Evolutionary conservation across 2,329 filamentous ascomycete genomes (phyloP).

Genomic region (Fusarium devonianum): DNA sequence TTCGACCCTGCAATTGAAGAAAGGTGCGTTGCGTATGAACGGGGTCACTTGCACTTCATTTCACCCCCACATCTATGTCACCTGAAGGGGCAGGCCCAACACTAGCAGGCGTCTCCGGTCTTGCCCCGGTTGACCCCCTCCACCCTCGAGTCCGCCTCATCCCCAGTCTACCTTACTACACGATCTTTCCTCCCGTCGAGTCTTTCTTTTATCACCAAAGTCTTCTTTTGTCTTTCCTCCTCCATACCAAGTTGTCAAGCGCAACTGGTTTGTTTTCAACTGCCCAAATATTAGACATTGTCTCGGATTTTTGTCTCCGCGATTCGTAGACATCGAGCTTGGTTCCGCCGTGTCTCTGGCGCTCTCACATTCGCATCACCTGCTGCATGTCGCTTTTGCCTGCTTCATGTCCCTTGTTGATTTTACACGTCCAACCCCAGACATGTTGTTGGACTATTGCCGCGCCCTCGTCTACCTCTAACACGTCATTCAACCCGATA

Average conservation of each 20-base stretch:
- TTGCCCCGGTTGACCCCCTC: slow-evolving; percentile 13
- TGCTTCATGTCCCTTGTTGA: slow-evolving; percentile 33
- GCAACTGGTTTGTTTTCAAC: neutral
- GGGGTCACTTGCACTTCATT: slow-evolving; percentile 28
- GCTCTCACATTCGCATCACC: slow-evolving; percentile 10
- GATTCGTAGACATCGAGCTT: neutral
- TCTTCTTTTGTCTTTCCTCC: neutral
- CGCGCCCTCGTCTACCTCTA: slow-evolving; percentile 30
- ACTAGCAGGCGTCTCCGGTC: slow-evolving; percentile 28
- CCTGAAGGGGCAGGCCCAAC: slow-evolving; percentile 29
- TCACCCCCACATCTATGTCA: slow-evolving; percentile 24
- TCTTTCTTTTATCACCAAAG: too few relatives aligned
- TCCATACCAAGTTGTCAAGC: neutral
- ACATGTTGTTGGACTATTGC: slow-evolving; percentile 33
- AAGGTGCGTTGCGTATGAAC: slow-evolving; percentile 9
- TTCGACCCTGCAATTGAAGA: neutral
- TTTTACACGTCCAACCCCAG: slow-evolving; percentile 21
- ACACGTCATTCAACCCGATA: slow-evolving; percentile 2
- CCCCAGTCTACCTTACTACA: neutral
- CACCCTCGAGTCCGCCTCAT: slow-evolving; percentile 10
- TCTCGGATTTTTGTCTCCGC: neutral
- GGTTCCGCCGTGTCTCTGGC: neutral
- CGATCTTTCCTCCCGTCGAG: neutral
- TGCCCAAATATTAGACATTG: neutral
- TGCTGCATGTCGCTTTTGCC: slow-evolving; percentile 6